Conservation (phyloP, 2,329 filamentous ascomycete genomes). For the Beauveria pseudobassiana region DNA sequence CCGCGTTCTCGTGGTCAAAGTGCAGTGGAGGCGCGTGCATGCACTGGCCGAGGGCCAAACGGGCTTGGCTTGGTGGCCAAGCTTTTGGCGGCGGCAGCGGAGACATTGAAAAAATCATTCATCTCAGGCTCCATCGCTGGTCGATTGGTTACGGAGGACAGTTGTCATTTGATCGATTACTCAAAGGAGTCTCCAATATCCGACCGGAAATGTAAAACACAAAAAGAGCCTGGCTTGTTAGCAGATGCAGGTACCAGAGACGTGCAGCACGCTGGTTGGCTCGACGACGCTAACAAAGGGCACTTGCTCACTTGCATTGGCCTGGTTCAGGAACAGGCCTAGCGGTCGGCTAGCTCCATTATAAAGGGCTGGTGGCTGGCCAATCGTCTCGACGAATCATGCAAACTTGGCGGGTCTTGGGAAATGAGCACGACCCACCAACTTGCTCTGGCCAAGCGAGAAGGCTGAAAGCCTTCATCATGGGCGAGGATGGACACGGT, state of each 20-base stretch:
- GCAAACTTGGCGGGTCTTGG: background rate
- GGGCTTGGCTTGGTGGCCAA: slow-evolving; percentile 2
- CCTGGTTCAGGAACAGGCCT: slow-evolving; percentile 9
- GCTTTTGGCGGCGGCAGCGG: background rate
- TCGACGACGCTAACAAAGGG: slow-evolving; percentile 2
- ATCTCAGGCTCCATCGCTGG: no score
- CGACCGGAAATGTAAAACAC: background rate
- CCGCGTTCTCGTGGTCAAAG: background rate
- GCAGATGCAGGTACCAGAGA: background rate
- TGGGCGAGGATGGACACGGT: no score
- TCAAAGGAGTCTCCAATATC: background rate
- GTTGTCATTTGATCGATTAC: no score
- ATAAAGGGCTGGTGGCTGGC: background rate
- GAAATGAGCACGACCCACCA: background rate
- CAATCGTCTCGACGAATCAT: background rate
- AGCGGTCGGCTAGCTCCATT: background rate
- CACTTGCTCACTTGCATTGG: background rate
- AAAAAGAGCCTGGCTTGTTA: background rate
- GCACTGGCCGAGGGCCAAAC: background rate
- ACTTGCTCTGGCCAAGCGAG: background rate
- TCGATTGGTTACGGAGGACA: background rate
- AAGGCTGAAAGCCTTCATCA: background rate
- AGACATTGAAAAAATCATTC: background rate
- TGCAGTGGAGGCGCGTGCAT: background rate
- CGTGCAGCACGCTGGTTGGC: slow-evolving; percentile 1